Evolutionary conservation across 1,284 basidiomycete species (phyloP).

Genomic region (Cronartium quercuum): DNA sequence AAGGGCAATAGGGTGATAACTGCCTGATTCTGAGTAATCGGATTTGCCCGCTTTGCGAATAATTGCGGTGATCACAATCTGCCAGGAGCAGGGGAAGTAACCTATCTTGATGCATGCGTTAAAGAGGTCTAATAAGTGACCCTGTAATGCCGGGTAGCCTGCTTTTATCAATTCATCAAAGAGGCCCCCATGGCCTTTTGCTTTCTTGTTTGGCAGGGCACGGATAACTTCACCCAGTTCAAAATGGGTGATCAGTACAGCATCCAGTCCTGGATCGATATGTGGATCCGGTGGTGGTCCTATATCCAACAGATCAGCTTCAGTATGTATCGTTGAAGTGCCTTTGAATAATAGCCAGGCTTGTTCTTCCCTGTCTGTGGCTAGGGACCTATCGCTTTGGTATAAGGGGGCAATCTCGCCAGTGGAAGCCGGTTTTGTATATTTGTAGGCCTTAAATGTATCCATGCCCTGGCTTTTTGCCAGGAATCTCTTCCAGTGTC

Average conservation of each 20-base stretch:
- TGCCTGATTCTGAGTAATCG: not conserved
- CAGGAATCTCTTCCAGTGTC: too few relatives aligned
- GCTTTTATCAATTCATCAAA: not conserved
- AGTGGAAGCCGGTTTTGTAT: not conserved
- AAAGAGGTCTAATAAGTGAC: too few relatives aligned
- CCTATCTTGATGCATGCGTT: too few relatives aligned
- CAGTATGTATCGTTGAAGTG: not conserved
- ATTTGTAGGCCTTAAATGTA: not conserved
- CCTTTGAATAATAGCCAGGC: slow-evolving; percentile 1
- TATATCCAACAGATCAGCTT: not conserved
- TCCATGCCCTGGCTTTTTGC: not conserved
- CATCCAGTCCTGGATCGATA: too few relatives aligned
- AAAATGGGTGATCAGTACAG: too few relatives aligned
- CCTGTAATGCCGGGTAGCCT: too few relatives aligned
- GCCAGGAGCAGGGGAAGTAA: not conserved
- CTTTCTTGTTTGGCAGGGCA: not conserved
- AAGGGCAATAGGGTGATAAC: too few relatives aligned
- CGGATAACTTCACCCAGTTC: not conserved
- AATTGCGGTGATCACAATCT: not conserved
- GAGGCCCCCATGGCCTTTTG: not conserved
- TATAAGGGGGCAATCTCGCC: not conserved
- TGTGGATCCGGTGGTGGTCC: too few relatives aligned
- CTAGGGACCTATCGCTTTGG: not conserved
- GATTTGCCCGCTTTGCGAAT: slow-evolving; percentile 1
- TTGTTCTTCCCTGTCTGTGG: not conserved